Conservation (phyloP, 2,329 filamentous ascomycete genomes). For the Colletotrichum sp. region DNA sequence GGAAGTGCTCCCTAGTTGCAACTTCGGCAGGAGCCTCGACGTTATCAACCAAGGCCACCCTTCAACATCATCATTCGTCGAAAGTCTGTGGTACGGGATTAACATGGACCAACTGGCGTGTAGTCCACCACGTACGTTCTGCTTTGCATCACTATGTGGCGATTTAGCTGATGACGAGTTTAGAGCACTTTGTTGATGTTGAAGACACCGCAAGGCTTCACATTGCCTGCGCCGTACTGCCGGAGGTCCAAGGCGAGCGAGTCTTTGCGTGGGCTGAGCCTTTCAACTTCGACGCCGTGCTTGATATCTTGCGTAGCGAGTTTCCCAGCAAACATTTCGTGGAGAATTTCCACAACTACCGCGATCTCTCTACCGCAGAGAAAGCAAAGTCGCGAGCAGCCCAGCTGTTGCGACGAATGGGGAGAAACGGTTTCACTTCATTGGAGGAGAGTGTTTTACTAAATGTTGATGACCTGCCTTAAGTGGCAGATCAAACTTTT, state of each 20-base stretch:
- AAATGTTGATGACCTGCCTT: conserved; percentile 1
- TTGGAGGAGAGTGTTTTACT: conserved; percentile 1
- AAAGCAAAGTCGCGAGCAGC: neutral
- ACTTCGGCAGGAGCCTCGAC: conserved; percentile 28
- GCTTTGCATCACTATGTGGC: fast-evolving
- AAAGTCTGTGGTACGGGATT: conserved; percentile 27
- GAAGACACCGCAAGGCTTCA: conserved; percentile 57
- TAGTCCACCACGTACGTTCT: conserved; percentile 3
- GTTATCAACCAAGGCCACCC: conserved; percentile 24
- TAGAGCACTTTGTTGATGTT: conserved; percentile 52
- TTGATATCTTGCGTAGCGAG: conserved; percentile 28
- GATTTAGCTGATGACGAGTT: neutral
- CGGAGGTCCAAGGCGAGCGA: conserved; percentile 50
- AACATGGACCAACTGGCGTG: neutral
- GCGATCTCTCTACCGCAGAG: neutral
- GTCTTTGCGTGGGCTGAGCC: conserved; percentile 57
- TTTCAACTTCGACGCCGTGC: conserved; percentile 50
- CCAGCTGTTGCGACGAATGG: neutral
- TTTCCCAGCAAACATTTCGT: conserved; percentile 23
- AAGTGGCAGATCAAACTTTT: neutral
- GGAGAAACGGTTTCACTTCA: neutral
- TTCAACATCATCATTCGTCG: conserved; percentile 26
- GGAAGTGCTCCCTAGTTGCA: conserved; percentile 31
- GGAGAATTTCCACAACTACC: conserved; percentile 25
- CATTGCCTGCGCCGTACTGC: conserved; percentile 53